phyloP scores from a whole-genome alignment of 2,329 filamentous ascomycete genomes.

The Peltaster fructicola region DNA sequence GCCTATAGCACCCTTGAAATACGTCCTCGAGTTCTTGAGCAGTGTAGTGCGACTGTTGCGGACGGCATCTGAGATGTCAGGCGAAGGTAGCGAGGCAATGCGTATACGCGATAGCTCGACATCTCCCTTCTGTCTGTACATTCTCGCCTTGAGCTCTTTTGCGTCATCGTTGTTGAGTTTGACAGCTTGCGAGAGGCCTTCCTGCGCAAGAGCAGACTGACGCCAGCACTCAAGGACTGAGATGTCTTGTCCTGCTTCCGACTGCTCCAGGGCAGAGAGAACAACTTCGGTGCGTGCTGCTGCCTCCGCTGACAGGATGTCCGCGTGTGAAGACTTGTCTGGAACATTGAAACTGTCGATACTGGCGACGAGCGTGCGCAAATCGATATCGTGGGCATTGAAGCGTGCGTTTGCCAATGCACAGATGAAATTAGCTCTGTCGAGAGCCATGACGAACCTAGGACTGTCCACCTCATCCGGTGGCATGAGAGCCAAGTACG shows the following conservation, averaged over 20 bases:
- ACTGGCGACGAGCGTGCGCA: conserved; percentile 34
- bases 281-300: conserved; percentile 14
- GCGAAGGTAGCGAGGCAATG: conserved; percentile 22
- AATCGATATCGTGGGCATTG: conserved; percentile 30
- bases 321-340: conserved; percentile 33
- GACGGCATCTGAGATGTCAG: conserved; percentile 23
- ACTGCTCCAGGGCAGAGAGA: conserved; percentile 13
- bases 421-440: conserved; percentile 38
- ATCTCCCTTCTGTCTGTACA: conserved; percentile 38
- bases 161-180: conserved; percentile 29
- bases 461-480: conserved; percentile 12
- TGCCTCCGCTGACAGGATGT: conserved; percentile 28
- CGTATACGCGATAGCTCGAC: conserved; percentile 36
- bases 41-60: conserved; percentile 29
- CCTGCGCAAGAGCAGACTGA: conserved; percentile 32
- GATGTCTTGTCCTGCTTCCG: conserved; percentile 7
- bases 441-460: conserved; percentile 29
- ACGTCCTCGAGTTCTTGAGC: conserved; percentile 38
- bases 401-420: conserved; percentile 41
- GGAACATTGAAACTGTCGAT: conserved; percentile 19
- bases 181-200: conserved; percentile 31
- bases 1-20: conserved; percentile 35
- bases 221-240: conserved; percentile 29
- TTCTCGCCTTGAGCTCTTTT: conserved; percentile 28
- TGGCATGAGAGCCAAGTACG: conserved; percentile 28